Evolutionary conservation across 805 yeast species (phyloP).

Genomic region (Ogataea methanolica): DNA sequence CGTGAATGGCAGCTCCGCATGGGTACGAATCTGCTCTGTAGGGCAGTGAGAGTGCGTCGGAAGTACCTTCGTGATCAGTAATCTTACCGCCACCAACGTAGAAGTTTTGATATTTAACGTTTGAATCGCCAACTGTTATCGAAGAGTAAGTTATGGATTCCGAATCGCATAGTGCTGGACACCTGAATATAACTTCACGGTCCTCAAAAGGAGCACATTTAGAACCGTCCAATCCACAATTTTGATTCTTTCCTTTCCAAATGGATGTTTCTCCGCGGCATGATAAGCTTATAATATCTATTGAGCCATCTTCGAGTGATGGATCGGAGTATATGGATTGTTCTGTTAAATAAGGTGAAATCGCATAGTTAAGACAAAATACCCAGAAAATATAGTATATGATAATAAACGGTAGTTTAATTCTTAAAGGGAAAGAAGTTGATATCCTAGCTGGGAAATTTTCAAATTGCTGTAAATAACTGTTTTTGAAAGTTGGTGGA

Average conservation of each 20-base stretch:
- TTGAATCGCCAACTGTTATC: slow-evolving; percentile 64
- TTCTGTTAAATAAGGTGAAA: slow-evolving; percentile 42
- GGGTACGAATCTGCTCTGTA: slow-evolving; percentile 87
- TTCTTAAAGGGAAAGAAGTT: slow-evolving; percentile 22
- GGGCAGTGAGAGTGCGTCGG: slow-evolving; percentile 41
- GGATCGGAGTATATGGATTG: slow-evolving; percentile 32
- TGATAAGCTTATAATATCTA: slow-evolving; percentile 39
- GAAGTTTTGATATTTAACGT: slow-evolving; percentile 65
- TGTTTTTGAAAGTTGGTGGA: slow-evolving; percentile 37
- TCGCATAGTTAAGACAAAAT: slow-evolving; percentile 31
- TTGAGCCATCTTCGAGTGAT: slow-evolving; percentile 1
- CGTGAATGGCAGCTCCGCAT: slow-evolving; percentile 87
- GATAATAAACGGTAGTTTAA: slow-evolving; percentile 29
- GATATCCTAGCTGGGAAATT: slow-evolving; percentile 37
- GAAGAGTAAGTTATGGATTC: slow-evolving; percentile 74
- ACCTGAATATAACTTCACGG: slow-evolving; percentile 53
- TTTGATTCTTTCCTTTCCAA: slow-evolving; percentile 74
- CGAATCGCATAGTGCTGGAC: slow-evolving; percentile 85
- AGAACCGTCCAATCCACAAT: slow-evolving; percentile 71
- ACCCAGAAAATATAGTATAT: slow-evolving; percentile 46
- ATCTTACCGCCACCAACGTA: slow-evolving; percentile 71
- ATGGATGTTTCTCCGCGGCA: slow-evolving; percentile 43
- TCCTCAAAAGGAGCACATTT: slow-evolving; percentile 46
- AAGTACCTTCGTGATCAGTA: slow-evolving; percentile 8
- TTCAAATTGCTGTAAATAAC: slow-evolving; percentile 32